Evolutionary conservation across 352 stramenopile species (phyloP), one percentile per base, ranked within the genome.

Genomic region (Globisporangium irregulare): DNA sequence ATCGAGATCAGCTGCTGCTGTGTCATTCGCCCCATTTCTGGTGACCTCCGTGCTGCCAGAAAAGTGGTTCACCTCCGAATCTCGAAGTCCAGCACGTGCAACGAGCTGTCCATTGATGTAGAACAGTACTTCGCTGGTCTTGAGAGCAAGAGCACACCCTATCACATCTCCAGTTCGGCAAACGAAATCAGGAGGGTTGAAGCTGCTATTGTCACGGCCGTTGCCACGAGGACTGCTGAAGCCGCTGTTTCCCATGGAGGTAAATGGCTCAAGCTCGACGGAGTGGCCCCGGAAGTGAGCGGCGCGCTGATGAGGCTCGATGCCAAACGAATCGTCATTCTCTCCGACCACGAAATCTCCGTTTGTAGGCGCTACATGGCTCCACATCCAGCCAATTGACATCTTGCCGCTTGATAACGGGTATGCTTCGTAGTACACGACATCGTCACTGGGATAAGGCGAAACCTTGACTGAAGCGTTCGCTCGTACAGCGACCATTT

Each of bases 21-120:
- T 15, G 6, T 8, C 34, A 54, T 29, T 46, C 3, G 3, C 24
- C n/a, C 56, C 56, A 32, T 20, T 9, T 4, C 20, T 50, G 36
- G 12, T 18, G 20, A 29, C 36, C 27, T 53, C 29, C 0, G 8
- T 25, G 4, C 43, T 36, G 4, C 9, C 41, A 12, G 43, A 48
- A 46, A 20, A 38, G 7, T 36, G 25, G 15, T 32, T 36, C 36
- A 38, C 12, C 14, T 64, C 25, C 20, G 48, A 27, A 9, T 48
- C 32, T 15, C 34, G 55, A 9, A 70, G 8, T 62, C 12, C 24
- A 68, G 14, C 67, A 25, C 71, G 54, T 0, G 71, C 73, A 24
- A 90, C 67, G 0, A 75, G 41, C 7, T 75, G 66, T 7, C 85
- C 85, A 34, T 93, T 93, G n/a, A 91, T 57, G 58, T 77, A 91